These are phyloP conservation scores for Penicillium tannophilum DNA, from an alignment of 495 filamentous ascomycete genomes.

Conservation along the genomic window DNA sequence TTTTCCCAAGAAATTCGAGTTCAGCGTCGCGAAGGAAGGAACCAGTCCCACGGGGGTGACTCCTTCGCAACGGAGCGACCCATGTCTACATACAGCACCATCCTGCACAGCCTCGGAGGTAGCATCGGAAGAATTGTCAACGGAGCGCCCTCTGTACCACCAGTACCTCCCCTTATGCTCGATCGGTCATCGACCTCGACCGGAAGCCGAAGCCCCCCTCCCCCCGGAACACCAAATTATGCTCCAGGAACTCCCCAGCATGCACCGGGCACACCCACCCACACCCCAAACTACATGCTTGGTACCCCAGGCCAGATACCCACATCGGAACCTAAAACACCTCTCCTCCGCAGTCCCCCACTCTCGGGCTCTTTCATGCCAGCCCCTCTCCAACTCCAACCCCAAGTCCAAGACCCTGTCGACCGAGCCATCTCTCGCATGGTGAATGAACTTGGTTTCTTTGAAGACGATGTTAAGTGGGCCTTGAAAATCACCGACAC, in stretches of 20 bases:
- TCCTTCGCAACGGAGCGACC: conserved; percentile 47
- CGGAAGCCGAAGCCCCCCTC: conserved; percentile 11
- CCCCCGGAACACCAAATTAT: conserved; percentile 17
- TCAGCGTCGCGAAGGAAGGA: conserved; percentile 29
- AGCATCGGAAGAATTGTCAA: conserved; percentile 27
- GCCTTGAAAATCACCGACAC: conserved; percentile 56
- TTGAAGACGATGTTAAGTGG: conserved; percentile 50
- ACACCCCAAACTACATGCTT: not conserved
- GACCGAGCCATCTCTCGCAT: conserved; percentile 52
- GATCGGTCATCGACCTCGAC: conserved; percentile 21
- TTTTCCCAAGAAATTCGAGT: conserved; percentile 40
- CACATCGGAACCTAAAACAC: conserved; percentile 3
- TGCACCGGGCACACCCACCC: not conserved
- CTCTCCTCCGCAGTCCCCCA: conserved; percentile 9
- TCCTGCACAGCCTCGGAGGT: conserved; percentile 38
- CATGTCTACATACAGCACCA: conserved; percentile 45
- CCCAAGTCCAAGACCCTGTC: conserved; percentile 54
- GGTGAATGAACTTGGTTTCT: conserved; percentile 52
- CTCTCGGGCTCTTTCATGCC: conserved; percentile 15
- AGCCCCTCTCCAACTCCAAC: conserved; percentile 27
- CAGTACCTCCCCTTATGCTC: conserved; percentile 16
- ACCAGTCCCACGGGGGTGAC: conserved; percentile 26
- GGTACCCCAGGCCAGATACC: not conserved
- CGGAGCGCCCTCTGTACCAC: conserved; percentile 14
- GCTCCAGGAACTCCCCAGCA: conserved; percentile 2